These are phyloP conservation scores for Rhizophagus prolifer DNA, from an alignment of 192 early-diverging fungal species.

Conservation along the genomic window DNA sequence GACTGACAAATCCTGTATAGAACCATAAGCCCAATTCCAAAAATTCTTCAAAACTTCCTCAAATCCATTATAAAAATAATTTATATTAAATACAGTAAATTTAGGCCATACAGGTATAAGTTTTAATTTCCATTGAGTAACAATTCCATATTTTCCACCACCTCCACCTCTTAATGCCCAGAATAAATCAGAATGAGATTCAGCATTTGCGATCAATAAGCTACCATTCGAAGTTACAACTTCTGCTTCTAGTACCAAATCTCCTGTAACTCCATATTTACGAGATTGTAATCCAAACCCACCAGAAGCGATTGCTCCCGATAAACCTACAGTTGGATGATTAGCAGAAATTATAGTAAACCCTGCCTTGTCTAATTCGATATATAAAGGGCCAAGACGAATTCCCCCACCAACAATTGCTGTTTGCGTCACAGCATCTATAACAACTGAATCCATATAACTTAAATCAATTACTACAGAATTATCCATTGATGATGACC, in stretches of 20 bases:
- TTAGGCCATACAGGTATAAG: constrained; percentile 19
- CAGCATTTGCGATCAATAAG: constrained; percentile 36
- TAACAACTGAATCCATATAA: constrained; percentile 32
- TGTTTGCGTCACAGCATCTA: constrained; percentile 17
- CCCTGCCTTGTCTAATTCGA: constrained; percentile 22
- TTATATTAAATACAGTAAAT: not conserved
- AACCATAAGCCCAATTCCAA: not conserved
- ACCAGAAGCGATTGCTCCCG: constrained; percentile 49
- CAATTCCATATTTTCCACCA: constrained; percentile 37
- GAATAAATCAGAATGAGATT: constrained; percentile 52
- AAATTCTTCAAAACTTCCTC: not conserved
- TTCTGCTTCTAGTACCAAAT: constrained; percentile 51
- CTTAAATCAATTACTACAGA: constrained; percentile 53
- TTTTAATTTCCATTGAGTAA: constrained; percentile 38
- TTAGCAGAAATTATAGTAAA: constrained; percentile 43
- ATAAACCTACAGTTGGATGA: constrained; percentile 55
- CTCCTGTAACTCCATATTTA: constrained; percentile 47
- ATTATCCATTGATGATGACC: constrained; percentile 31
- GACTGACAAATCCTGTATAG: not conserved
- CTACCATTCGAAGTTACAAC: constrained; percentile 53
- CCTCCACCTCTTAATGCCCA: constrained; percentile 65
- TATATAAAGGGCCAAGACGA: constrained; percentile 55
- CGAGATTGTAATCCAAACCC: constrained; percentile 51
- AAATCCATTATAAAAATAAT: not conserved
- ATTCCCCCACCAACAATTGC: constrained; percentile 46